phyloP scores from a whole-genome alignment of 441 rosid species.

The Corymbia calophylla region DNA sequence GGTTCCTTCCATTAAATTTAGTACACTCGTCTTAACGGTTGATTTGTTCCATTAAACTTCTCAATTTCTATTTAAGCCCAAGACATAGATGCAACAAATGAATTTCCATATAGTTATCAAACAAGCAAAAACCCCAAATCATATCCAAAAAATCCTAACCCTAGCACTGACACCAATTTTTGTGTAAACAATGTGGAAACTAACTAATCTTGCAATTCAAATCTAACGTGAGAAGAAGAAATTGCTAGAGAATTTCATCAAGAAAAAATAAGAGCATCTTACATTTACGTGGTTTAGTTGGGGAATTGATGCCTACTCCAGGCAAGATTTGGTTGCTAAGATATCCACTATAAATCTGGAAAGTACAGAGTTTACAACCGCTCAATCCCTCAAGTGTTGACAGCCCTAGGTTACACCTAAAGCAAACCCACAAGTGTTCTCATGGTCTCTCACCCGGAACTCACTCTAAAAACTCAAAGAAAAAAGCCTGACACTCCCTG shows the following conservation, averaged over 20 bases:
- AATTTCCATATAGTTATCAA: not conserved
- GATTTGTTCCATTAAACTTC: not conserved
- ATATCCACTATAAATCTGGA: not conserved
- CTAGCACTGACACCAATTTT: not conserved
- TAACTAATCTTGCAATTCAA: not conserved
- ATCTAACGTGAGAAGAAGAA: not conserved
- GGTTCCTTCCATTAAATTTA: not conserved
- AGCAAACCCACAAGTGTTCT: not conserved
- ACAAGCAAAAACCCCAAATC: not conserved
- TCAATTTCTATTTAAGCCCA: not conserved
- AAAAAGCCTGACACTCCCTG: not conserved
- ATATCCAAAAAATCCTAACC: not conserved
- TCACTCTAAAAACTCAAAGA: not conserved
- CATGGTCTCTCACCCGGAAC: rapidly evolving
- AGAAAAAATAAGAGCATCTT: not conserved
- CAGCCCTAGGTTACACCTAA: not conserved
- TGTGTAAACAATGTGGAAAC: not conserved
- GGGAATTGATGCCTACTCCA: not conserved
- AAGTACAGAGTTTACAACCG: not conserved
- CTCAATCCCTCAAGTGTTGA: not conserved
- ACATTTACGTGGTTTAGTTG: not conserved
- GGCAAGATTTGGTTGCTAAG: rapidly evolving
- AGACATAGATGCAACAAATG: not conserved
- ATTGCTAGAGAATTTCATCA: not conserved
- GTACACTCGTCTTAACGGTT: too few relatives aligned